Evolutionary conservation across 2,329 filamentous ascomycete species (phyloP), one percentile per base, ranked within the genome.

Genomic region (Biscogniauxia mediterranea): DNA sequence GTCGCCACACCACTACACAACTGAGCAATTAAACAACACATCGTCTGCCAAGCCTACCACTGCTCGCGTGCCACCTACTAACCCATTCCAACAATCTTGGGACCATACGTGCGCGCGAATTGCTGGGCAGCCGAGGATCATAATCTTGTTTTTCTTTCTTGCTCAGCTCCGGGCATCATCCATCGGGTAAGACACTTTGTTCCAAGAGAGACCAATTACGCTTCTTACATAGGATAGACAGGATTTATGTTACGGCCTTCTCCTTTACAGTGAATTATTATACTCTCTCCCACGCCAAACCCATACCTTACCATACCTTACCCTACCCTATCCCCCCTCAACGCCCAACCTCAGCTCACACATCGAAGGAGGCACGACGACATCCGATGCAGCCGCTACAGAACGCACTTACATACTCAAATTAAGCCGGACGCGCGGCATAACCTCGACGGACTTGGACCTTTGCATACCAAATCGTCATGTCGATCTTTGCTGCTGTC

Each of bases 401-500:
- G 56, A 56, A 53, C 56, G 19, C 3, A 2, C 9, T 19, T 28
- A 52, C 56, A 9, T 58, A 21, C 38, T 55, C 57, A 17, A 66
- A 52, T 42, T 67, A 61, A 59, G 60, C 65, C 60, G 51, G 21
- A 50, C 52, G 20, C 38, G 65, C 60, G 61, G 55, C 57, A 54
- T 51, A 26, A 25, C 53, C 26, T 32, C 28, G 28, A 32, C 28
- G 7, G 28, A 32, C 28, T 6, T n/a, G 38, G 38, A 46, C 5
- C 15, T 46, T 46, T 46, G 50, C 19, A 52, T 52, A 23, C 17
- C 50, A 4, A 54, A 42, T 23, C 56, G 61, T 20, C 59, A 84
- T 84, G 81, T 81, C 81, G 61, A 78, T 88, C 65, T 78, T 79
- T 60, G 80, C 85, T 62, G 86, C 85, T 70, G 79, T 92, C 32